A percentile compares a stretch with the other conserved stretches of the same genome.
Evolutionary conservation across 495 filamentous ascomycete genomes (phyloP).

Genomic region (Glonium stellatum): DNA sequence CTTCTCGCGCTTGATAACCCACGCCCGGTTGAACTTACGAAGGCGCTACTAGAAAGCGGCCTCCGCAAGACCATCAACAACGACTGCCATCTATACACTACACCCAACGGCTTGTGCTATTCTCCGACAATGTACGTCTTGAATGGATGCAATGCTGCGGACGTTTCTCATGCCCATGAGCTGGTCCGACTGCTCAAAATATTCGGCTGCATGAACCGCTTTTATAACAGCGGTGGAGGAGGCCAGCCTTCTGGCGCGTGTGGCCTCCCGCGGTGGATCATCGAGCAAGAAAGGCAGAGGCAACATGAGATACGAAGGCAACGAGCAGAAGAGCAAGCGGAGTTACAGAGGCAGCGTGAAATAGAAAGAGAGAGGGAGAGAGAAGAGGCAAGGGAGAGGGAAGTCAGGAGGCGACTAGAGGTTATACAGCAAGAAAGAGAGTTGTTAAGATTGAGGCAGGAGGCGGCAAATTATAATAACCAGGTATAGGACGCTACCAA

Average conservation of each 20-base stretch:
- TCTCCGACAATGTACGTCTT: background rate
- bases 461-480: too few relatives aligned
- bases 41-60: background rate
- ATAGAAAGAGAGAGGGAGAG: too few relatives aligned
- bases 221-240: background rate
- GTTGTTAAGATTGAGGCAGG: too few relatives aligned
- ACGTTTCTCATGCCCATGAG: background rate
- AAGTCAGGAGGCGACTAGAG: too few relatives aligned
- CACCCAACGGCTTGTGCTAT: background rate
- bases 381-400: too few relatives aligned
- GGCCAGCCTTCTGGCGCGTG: background rate
- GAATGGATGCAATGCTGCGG: background rate
- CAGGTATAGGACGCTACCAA: too few relatives aligned
- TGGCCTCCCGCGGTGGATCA: background rate
- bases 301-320: too few relatives aligned
- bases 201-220: background rate
- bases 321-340: too few relatives aligned
- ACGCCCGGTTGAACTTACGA: background rate
- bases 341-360: too few relatives aligned
- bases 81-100: background rate
- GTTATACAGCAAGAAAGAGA: too few relatives aligned
- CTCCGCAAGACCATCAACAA: background rate
- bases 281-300: background rate
- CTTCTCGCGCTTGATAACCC: background rate
- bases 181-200: background rate